A percentile compares a stretch with the other conserved stretches of the same genome.
These are phyloP conservation scores for Tolypocladium album DNA, from an alignment of 2,329 filamentous ascomycete species.

Conservation along the genomic window DNA sequence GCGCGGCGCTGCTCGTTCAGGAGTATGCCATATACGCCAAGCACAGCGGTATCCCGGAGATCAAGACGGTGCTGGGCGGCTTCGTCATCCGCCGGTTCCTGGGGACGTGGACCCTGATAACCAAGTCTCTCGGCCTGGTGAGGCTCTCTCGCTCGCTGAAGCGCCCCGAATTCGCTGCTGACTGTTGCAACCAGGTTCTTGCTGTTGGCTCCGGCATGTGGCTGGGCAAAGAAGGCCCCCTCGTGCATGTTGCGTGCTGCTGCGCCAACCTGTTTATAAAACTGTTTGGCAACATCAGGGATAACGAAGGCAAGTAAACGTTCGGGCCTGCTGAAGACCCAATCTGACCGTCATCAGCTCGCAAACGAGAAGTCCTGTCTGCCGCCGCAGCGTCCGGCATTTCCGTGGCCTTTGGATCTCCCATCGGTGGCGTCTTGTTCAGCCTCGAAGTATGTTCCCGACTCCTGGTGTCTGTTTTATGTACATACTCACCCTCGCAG, in stretches of 20 bases:
- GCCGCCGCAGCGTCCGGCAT: conserved; percentile 88
- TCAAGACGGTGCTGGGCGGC: conserved; percentile 90
- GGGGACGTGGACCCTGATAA: conserved; percentile 76
- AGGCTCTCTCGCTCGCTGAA: conserved; percentile 13
- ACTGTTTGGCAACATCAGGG: conserved; percentile 65
- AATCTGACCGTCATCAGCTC: conserved; percentile 39
- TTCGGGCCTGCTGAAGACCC: not conserved
- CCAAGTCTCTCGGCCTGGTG: conserved; percentile 83
- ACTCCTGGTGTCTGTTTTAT: no score
- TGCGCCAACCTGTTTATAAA: conserved; percentile 93
- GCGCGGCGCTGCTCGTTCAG: conserved; percentile 69
- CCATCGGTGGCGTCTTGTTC: conserved; percentile 90
- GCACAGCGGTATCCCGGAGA: conserved; percentile 93
- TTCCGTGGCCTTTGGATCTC: conserved; percentile 86
- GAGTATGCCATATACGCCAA: conserved; percentile 81
- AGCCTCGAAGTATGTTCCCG: conserved; percentile 61
- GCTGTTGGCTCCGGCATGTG: conserved; percentile 91
- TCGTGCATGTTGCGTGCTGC: conserved; percentile 95
- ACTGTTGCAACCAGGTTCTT: conserved; percentile 49
- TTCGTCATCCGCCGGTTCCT: conserved; percentile 87
- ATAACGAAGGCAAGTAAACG: conserved; percentile 62
- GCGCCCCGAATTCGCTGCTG: not conserved
- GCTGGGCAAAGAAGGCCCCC: conserved; percentile 89
- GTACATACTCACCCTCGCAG: conserved; percentile 23
- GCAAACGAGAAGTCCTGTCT: conserved; percentile 86